Conservation (phyloP, 2,329 filamentous ascomycete species). For the Pseudocercospora cruenta region DNA sequence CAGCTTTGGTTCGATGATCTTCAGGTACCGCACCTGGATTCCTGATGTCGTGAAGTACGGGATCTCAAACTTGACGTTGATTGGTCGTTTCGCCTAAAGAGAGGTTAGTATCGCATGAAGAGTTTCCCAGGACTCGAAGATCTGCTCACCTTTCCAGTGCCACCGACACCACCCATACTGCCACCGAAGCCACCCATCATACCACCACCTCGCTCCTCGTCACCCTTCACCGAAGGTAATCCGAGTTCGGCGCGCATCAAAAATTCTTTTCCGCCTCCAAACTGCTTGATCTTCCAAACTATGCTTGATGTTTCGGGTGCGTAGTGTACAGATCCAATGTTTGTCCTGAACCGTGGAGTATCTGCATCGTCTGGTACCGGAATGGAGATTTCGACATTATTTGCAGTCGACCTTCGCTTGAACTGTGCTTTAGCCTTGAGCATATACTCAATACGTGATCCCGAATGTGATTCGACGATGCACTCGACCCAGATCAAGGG, state of each 20-base stretch:
- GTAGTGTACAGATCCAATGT: slow-evolving; percentile 96
- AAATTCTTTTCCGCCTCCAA: slow-evolving; percentile 97
- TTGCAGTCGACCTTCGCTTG: slow-evolving; percentile 94
- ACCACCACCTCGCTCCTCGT: slow-evolving; percentile 86
- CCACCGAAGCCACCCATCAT: slow-evolving; percentile 98
- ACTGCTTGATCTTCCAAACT: slow-evolving; percentile 99
- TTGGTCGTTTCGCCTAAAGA: slow-evolving; percentile 73
- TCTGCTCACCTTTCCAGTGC: slow-evolving; percentile 73
- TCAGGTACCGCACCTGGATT: slow-evolving; percentile 96
- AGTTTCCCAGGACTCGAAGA: too few relatives aligned
- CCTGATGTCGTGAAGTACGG: slow-evolving; percentile 99
- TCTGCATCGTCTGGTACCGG: slow-evolving; percentile 97
- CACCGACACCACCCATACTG: slow-evolving; percentile 88
- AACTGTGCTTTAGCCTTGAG: slow-evolving; percentile 97
- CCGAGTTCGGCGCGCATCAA: slow-evolving; percentile 97
- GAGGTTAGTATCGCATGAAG: background rate
- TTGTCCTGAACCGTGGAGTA: slow-evolving; percentile 92
- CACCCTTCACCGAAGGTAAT: slow-evolving; percentile 88
- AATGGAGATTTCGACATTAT: slow-evolving; percentile 97
- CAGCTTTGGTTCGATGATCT: slow-evolving; percentile 99
- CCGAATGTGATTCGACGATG: slow-evolving; percentile 92
- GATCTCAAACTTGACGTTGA: slow-evolving; percentile 99
- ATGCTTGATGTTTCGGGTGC: slow-evolving; percentile 96
- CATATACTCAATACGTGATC: slow-evolving; percentile 97
- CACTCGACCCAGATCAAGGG: slow-evolving; percentile 99